Evolutionary conservation across 805 yeast species (phyloP), one percentile per base, ranked within the genome.

Genomic region (Ogataea pignaliae): DNA sequence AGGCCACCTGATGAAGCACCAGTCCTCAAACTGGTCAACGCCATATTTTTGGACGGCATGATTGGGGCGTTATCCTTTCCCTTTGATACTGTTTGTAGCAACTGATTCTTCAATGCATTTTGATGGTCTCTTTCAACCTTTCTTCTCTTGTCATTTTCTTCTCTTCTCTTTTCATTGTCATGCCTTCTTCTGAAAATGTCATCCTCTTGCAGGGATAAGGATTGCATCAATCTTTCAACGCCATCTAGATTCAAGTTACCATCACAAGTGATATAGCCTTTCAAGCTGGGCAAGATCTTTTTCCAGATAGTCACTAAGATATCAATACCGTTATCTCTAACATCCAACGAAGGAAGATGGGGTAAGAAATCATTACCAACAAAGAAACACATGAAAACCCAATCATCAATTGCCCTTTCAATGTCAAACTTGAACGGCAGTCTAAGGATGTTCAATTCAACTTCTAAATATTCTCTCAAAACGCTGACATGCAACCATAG

Each of bases 291-390:
- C 39, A 93, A 61, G 1, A 76, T 63, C 31, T 76, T 71, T 56
- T 90, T 89, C 99, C 99, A 93, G 39, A 91, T 79, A 34, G 73
- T 75, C 11, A 88, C 83, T 42, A 93, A 68, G 18, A 78, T 71
- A 59, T 91, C 97, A 57, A 93, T 85, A 54, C 97, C 90, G 58
- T 88, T 87, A 64, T 93, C 98, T 54, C 99, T 79, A 36, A 93
- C 97, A 57, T 91, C 97, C 43, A 93, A 74, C 29, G 95, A 82
- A 3, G 99, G 98, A 53, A 93, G 70, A 66, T 91, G 98, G 1
- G 99, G 99, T 57, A 93, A 70, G 74, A 93, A 93, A 79, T 93
- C 99, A 61, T 93, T 93, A 65, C 99, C 99, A 51, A 91, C 95
- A 61, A 93, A 93, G 71, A 93, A 93, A 75, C 98, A 91, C 90